Percentiles rank a stretch among this genome's conserved stretches.
Conservation (phyloP, 2,329 filamentous ascomycete species). For the Botrytis paeoniae region DNA sequence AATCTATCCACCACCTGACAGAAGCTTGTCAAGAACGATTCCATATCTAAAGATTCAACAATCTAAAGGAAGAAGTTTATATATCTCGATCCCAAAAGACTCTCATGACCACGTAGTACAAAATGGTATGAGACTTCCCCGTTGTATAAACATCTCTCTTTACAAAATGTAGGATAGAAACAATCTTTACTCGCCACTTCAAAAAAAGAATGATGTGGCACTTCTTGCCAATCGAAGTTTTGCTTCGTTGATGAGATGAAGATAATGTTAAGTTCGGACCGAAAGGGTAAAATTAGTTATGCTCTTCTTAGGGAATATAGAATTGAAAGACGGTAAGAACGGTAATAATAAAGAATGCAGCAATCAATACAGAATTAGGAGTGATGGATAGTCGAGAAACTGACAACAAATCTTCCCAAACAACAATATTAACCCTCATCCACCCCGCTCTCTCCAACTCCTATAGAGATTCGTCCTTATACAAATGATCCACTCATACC, state of each 20-base stretch:
- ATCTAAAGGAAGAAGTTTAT: not conserved
- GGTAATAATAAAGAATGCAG: accelerated
- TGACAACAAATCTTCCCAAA: accelerated
- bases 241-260: not conserved
- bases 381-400: not conserved
- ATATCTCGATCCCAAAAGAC: not conserved
- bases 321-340: no score
- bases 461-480: no score
- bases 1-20: not conserved
- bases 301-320: no score
- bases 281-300: no score
- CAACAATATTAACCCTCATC: not conserved
- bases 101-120: no score
- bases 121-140: not conserved
- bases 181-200: accelerated
- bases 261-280: accelerated
- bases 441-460: no score
- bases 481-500: no score
- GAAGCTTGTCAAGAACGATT: not conserved
- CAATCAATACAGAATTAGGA: not conserved
- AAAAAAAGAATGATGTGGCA: not conserved
- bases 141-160: not conserved
- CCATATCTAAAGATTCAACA: not conserved
- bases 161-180: no score
- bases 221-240: not conserved